Base-by-base conservation (phyloP, 192 early-diverging fungal species). In the Chytriomyces hyalinus region DNA sequence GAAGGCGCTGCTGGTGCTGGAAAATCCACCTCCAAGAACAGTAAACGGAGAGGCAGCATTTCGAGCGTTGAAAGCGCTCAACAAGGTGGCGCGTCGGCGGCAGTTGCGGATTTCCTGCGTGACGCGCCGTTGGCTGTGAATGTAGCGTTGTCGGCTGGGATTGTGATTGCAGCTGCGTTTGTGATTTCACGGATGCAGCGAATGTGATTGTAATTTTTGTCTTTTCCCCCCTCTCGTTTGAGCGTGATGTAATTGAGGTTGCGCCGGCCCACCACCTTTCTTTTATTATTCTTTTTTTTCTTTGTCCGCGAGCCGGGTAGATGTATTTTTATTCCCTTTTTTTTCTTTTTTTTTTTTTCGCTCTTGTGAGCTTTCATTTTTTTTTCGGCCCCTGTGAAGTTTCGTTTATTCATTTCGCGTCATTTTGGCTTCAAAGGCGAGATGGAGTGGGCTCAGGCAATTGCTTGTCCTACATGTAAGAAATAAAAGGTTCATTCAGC, bases 51-150 rank as follows among this genome's bases (percentile, higher is more conserved):
- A 15, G 50, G 64, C 24, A 17, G 48, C 28, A 65, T 28, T 36
- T 36, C 36, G 2, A 36, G 36, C 2, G 36, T 36, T 2, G 36
- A 36, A 36, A 36, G 36, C 36, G 36, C 53, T 17, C 28, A 36
- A 36, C 28, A 36, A 36, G 61, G 59, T 6, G 36, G 36, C 36
- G 36, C 36, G 2, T 36, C 36, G 0, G 36, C 36, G 36, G 36
- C 46, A 3, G 13, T 81, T 2, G 72, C 83, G 17, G 61, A 81
- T n/a, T 81, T 83, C 49, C 59, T 87, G 63, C 69, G 71, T 63
- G 82, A 87, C 17, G 86, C 83, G 57, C 86, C 86, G 5, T 65
- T 87, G 48, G 76, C 86, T 44, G 83, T 87, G n/a, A 87, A 87
- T 81, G 84, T 87, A 17, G 86, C 84, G 57, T 75, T 87, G 24